phyloP scores from a whole-genome alignment of 805 yeast genomes.

The Pichia heedii region DNA sequence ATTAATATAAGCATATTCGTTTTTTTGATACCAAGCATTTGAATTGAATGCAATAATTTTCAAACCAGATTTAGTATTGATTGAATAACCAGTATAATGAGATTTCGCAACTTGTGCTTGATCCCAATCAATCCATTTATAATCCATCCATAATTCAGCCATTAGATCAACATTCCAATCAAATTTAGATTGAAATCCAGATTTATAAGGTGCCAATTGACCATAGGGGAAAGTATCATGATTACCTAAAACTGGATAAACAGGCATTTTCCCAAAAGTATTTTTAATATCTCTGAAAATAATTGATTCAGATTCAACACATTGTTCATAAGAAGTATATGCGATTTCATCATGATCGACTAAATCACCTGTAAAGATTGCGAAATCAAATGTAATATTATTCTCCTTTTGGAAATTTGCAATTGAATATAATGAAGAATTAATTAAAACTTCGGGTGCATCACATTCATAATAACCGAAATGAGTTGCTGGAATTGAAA shows the following conservation, averaged over 20 bases:
- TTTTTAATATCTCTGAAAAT: conserved; percentile 45
- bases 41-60: conserved; percentile 58
- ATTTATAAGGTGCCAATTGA: conserved; percentile 48
- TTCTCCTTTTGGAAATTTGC: conserved; percentile 25
- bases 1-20: conserved; percentile 46
- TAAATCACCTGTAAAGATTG: conserved; percentile 65
- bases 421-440: conserved; percentile 44
- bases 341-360: conserved; percentile 56
- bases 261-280: conserved; percentile 40
- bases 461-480: conserved; percentile 61
- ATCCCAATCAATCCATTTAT: conserved; percentile 34
- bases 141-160: conserved; percentile 40
- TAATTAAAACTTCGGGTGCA: conserved; percentile 53
- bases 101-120: conserved; percentile 29
- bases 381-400: conserved; percentile 41
- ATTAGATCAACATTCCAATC: conserved; percentile 41
- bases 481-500: conserved; percentile 45
- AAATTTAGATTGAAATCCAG: conserved; percentile 34
- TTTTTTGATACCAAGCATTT: conserved; percentile 57
- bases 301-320: conserved; percentile 44
- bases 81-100: conserved; percentile 57
- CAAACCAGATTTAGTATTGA: conserved; percentile 45
- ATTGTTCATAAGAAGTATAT: conserved; percentile 38
- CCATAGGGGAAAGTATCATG: conserved; percentile 71
- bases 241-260: conserved; percentile 57